Conservation (phyloP, 2,329 filamentous ascomycete genomes). For the Xylaria digitata region DNA sequence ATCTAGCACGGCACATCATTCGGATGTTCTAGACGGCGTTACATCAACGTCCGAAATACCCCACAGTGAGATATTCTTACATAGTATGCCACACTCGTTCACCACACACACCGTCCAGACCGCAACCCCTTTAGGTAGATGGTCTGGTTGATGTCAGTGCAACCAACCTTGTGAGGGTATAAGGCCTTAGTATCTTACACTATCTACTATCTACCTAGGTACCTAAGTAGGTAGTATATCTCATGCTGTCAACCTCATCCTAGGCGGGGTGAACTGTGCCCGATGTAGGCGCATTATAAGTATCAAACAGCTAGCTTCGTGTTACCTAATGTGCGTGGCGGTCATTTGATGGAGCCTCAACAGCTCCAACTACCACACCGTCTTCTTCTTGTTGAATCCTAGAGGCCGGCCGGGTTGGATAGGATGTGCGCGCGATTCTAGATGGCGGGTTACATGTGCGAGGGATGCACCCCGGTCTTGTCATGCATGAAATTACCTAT, state of each 20-base stretch:
- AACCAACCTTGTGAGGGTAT: no score
- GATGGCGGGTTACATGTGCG: neutral
- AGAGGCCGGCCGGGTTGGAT: neutral
- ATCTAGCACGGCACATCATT: neutral
- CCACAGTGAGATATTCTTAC: neutral
- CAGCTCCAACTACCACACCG: neutral
- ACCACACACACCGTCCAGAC: neutral
- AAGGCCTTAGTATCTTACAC: no score
- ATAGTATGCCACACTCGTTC: neutral
- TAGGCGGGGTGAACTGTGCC: neutral
- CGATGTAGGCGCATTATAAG: neutral
- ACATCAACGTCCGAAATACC: conserved; percentile 7
- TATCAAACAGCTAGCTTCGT: conserved; percentile 4
- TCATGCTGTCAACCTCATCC: neutral
- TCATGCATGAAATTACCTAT: conserved; percentile 18
- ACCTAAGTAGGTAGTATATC: neutral
- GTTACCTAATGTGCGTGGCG: neutral
- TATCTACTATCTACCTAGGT: no score
- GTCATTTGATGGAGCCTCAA: conserved; percentile 3
- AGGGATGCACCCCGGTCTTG: conserved; percentile 18
- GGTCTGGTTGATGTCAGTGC: no score
- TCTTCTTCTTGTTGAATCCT: neutral
- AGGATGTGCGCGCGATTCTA: neutral
- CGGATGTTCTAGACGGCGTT: neutral
- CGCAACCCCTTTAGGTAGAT: neutral